These are phyloP conservation scores for Alternaria burnsii DNA, from an alignment of 2,329 filamentous ascomycete genomes.

Conservation along the genomic window DNA sequence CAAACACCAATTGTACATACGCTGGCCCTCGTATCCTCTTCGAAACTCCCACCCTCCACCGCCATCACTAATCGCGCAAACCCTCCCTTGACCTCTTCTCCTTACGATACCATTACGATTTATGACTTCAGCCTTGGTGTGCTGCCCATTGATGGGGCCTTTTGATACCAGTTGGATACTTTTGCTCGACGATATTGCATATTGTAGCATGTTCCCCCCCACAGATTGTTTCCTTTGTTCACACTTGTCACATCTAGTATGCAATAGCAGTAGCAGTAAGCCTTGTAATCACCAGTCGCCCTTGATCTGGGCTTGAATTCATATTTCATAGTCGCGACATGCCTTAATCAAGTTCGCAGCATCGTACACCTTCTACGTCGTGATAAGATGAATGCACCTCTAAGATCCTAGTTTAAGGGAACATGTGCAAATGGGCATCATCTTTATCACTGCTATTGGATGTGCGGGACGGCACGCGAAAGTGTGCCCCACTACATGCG, in stretches of 20 bases:
- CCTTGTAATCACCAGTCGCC: slow-evolving; percentile 12
- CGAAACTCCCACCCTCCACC: neutral
- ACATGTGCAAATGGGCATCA: too few species aligned
- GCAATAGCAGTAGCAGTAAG: slow-evolving; percentile 10
- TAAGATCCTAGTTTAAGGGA: too few species aligned
- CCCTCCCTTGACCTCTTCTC: neutral
- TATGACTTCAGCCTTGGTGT: slow-evolving; percentile 7
- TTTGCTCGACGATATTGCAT: slow-evolving; percentile 11
- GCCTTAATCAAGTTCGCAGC: too few species aligned
- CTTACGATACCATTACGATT: slow-evolving; percentile 16
- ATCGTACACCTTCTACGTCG: too few species aligned
- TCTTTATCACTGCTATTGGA: too few species aligned
- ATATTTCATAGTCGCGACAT: neutral
- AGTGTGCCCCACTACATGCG: neutral
- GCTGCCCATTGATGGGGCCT: slow-evolving; percentile 2
- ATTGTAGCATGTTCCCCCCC: slow-evolving; percentile 10
- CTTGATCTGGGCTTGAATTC: slow-evolving; percentile 13
- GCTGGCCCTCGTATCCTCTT: slow-evolving; percentile 8
- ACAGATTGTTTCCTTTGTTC: slow-evolving; percentile 11
- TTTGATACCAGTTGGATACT: slow-evolving; percentile 11
- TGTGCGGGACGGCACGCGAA: neutral
- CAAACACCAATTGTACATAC: slow-evolving; percentile 15
- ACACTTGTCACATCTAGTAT: neutral
- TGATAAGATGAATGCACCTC: too few species aligned
- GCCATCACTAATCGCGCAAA: slow-evolving; percentile 13